phyloP scores from a whole-genome alignment of 495 filamentous ascomycete genomes.

The Staphylotrichum tortipilum region DNA sequence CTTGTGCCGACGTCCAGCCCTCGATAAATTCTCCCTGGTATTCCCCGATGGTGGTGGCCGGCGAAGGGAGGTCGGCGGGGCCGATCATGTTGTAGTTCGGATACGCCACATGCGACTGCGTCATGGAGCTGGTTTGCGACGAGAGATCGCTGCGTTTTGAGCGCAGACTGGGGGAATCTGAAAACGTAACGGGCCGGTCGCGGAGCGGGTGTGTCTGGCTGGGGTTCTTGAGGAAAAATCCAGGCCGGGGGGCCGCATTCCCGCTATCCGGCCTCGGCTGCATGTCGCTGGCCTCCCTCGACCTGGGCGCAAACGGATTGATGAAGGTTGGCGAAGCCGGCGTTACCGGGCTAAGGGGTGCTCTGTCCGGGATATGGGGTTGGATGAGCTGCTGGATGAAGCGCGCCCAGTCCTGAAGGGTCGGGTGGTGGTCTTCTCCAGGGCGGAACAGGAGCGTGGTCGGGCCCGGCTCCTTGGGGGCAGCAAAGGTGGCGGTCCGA shows the following conservation, averaged over 20 bases:
- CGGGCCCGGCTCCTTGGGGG: conserved; percentile 34
- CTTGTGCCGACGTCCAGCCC: conserved; percentile 49
- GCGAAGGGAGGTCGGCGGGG: conserved; percentile 45
- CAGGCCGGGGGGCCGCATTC: conserved; percentile 23
- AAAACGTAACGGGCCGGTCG: conserved; percentile 34
- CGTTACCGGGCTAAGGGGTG: conserved; percentile 34
- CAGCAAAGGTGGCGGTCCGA: conserved; percentile 41
- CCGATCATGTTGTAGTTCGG: conserved; percentile 36
- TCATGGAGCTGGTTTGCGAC: conserved; percentile 41
- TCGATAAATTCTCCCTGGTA: conserved; percentile 49
- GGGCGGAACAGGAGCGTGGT: conserved; percentile 36
- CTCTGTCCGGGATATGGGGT: conserved; percentile 23
- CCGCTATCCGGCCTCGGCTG: conserved; percentile 24
- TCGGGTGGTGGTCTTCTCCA: conserved; percentile 31
- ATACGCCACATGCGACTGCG: conserved; percentile 29
- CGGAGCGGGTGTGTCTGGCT: conserved; percentile 28
- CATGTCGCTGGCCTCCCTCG: conserved; percentile 26
- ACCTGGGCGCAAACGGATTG: conserved; percentile 34
- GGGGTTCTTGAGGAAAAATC: conserved; percentile 29
- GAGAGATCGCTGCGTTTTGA: conserved; percentile 48
- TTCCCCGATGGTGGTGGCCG: conserved; percentile 40
- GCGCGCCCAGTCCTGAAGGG: conserved; percentile 38
- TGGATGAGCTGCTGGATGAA: conserved; percentile 37
- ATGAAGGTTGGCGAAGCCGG: conserved; percentile 38
- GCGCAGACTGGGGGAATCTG: conserved; percentile 44